Conservation (phyloP, 164 flowering plant genomes). For the Paratinospora sagittata region DNA sequence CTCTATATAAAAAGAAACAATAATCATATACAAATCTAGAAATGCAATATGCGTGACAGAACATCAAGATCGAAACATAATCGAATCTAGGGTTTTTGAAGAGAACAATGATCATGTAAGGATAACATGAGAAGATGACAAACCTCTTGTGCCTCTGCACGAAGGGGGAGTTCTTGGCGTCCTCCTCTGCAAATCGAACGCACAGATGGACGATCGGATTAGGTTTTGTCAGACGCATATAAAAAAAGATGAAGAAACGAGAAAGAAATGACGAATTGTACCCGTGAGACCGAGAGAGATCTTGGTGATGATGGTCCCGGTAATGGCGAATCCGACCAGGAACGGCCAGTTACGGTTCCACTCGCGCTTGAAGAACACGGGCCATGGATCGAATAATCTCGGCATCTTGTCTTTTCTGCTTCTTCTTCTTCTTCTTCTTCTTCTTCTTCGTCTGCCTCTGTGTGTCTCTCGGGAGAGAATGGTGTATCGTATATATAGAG, state of each 20-base stretch:
- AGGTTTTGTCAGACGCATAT: not conserved
- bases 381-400: conserved; percentile 76
- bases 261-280: not conserved
- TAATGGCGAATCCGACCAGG: conserved; percentile 72
- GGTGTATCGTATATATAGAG: too few relatives aligned
- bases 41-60: not conserved
- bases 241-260: not conserved
- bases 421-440: not conserved
- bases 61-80: not conserved
- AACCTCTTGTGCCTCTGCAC: too few relatives aligned
- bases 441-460: not conserved
- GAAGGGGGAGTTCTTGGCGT: conserved; percentile 47
- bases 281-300: conserved; percentile 52
- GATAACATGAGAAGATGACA: not conserved
- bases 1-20: not conserved
- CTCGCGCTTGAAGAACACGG: conserved; percentile 72
- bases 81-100: not conserved
- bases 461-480: too few relatives aligned
- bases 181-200: conserved; percentile 41
- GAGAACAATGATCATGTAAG: too few relatives aligned
- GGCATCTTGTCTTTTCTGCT: conserved; percentile 29
- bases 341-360: conserved; percentile 81
- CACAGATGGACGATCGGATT: not conserved
- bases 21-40: too few relatives aligned
- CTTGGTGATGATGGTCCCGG: conserved; percentile 68